Conservation (phyloP, 306 rosid genomes). For the Cucumis cinereus region DNA sequence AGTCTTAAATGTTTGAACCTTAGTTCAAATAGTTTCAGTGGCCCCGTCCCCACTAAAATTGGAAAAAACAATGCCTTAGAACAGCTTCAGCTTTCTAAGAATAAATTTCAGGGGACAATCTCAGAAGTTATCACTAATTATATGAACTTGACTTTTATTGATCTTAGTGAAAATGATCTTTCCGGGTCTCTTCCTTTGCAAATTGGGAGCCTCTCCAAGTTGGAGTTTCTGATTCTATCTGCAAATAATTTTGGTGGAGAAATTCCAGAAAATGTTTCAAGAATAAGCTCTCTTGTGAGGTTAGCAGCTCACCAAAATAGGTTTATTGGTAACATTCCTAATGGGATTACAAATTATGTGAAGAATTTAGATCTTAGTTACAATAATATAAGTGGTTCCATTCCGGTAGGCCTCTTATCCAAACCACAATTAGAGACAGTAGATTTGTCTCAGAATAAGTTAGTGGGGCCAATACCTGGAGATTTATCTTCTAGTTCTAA, state of each 20-base stretch:
- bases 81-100: conserved; percentile 40
- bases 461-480: conserved; percentile 38
- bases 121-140: conserved; percentile 28
- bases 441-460: conserved; percentile 44
- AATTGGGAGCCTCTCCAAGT: conserved; percentile 41
- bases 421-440: conserved; percentile 20
- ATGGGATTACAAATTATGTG: conserved; percentile 34
- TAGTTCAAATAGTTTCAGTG: conserved; percentile 5
- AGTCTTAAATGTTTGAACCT: conserved; percentile 43
- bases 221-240: conserved; percentile 52
- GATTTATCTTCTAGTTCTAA: conserved; percentile 17
- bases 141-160: conserved; percentile 35
- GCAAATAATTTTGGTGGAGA: conserved; percentile 24
- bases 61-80: conserved; percentile 44
- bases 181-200: conserved; percentile 27
- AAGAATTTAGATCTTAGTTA: conserved; percentile 50
- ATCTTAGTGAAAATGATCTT: conserved; percentile 20
- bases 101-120: conserved; percentile 19
- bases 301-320: conserved; percentile 57
- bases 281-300: conserved; percentile 29
- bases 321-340: conserved; percentile 33
- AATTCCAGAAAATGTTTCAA: conserved; percentile 33
- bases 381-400: conserved; percentile 20
- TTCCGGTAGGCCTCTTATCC: conserved; percentile 46
- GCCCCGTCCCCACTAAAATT: conserved; percentile 34